Percentiles rank a stretch among this genome's conserved stretches.
Conservation (phyloP, 2,329 filamentous ascomycete genomes). For the Colletotrichum falcatum region DNA sequence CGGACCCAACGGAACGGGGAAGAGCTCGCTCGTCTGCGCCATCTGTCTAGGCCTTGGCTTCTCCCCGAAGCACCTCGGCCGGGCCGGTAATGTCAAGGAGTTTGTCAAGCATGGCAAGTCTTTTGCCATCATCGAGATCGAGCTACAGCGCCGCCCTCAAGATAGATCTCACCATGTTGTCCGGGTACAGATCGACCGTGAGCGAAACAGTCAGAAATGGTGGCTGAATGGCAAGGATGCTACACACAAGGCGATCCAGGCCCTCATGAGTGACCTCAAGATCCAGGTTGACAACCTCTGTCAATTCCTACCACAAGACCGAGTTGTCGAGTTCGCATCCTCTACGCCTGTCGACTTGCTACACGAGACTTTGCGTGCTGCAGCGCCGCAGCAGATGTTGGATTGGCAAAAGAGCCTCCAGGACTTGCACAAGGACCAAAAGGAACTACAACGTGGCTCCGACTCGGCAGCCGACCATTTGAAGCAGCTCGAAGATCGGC, state of each 20-base stretch:
- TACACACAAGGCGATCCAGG: constrained; percentile 73
- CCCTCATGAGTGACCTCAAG: constrained; percentile 76
- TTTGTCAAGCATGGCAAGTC: constrained; percentile 92
- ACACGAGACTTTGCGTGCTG: constrained; percentile 87
- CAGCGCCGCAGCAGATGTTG: constrained; percentile 84
- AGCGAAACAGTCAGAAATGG: constrained; percentile 86
- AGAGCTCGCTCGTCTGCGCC: constrained; percentile 96
- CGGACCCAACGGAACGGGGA: constrained; percentile 97
- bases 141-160: constrained; percentile 76
- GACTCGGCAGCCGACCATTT: constrained; percentile 72
- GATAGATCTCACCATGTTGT: constrained; percentile 78
- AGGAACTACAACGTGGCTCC: constrained; percentile 68
- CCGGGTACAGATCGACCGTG: constrained; percentile 79
- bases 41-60: constrained; percentile 94
- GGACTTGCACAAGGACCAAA: constrained; percentile 75
- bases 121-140: constrained; percentile 88
- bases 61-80: constrained; percentile 82
- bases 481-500: constrained; percentile 76
- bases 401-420: constrained; percentile 82
- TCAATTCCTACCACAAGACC: constrained; percentile 96
- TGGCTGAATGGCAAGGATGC: constrained; percentile 76
- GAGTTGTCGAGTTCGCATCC: constrained; percentile 92
- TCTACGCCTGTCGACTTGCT: constrained; percentile 86
- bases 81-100: constrained; percentile 85
- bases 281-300: constrained; percentile 99